Percentiles rank a stretch among this genome's conserved stretches.
phyloP scores from a whole-genome alignment of 2,329 filamentous ascomycete genomes.

The Lecanosticta acicola region DNA sequence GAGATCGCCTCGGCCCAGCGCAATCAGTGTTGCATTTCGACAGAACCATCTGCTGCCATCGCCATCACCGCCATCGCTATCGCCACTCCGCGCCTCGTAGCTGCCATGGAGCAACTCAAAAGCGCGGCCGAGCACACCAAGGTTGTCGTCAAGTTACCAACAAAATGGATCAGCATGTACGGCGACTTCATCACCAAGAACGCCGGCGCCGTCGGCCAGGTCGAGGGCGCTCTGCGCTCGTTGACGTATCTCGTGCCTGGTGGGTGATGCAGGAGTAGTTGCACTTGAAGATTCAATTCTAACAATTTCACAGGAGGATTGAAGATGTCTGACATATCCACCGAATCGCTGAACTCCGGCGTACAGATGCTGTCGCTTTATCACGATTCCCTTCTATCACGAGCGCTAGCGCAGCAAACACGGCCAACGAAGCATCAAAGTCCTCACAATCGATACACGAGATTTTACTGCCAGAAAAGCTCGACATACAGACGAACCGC shows the following conservation, averaged over 20 bases:
- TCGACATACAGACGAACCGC: slow-evolving; percentile 75
- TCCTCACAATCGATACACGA: slow-evolving; percentile 59
- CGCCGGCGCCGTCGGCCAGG: slow-evolving; percentile 84
- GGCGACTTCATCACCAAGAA: slow-evolving; percentile 93
- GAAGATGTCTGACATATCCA: slow-evolving; percentile 88
- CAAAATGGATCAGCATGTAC: slow-evolving; percentile 53
- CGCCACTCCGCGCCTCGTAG: neutral
- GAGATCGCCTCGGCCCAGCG: neutral
- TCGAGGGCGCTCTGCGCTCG: slow-evolving; percentile 86
- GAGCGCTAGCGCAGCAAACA: slow-evolving; percentile 51
- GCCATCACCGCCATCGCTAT: too few relatives aligned
- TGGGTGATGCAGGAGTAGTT: slow-evolving; percentile 25
- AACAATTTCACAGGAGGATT: slow-evolving; percentile 58
- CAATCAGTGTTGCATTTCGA: too few relatives aligned
- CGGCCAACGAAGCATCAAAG: slow-evolving; percentile 44
- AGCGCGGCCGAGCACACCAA: slow-evolving; percentile 28
- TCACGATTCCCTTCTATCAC: slow-evolving; percentile 79
- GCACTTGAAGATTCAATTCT: neutral
- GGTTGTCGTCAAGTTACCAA: slow-evolving; percentile 26
- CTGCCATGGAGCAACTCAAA: slow-evolving; percentile 26
- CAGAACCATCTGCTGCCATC: too few relatives aligned
- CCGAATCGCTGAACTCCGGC: slow-evolving; percentile 73
- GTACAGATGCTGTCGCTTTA: slow-evolving; percentile 89
- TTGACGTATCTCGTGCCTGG: slow-evolving; percentile 94
- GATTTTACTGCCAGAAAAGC: slow-evolving; percentile 57